Percentiles rank a stretch among this genome's conserved stretches.
Conservation (phyloP, 2,329 filamentous ascomycete genomes). For the Trichophyton benhamiae region DNA sequence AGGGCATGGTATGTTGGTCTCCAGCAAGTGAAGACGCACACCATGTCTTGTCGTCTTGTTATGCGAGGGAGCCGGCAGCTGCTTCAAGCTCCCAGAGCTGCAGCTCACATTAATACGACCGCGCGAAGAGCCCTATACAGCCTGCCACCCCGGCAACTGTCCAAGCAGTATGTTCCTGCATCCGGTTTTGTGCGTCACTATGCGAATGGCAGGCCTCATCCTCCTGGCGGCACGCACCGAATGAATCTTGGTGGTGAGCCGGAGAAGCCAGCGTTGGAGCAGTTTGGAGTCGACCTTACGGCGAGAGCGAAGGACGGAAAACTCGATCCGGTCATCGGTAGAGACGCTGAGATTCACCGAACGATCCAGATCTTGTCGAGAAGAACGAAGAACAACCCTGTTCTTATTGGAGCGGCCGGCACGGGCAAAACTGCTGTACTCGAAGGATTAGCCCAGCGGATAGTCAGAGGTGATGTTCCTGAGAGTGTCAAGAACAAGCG, state of each 20-base stretch:
- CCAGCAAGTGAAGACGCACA: neutral
- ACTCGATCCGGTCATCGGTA: conserved; percentile 87
- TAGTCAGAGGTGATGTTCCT: conserved; percentile 83
- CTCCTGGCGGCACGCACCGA: conserved; percentile 80
- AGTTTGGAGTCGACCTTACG: conserved; percentile 85
- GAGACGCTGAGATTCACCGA: conserved; percentile 80
- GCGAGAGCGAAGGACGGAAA: conserved; percentile 75
- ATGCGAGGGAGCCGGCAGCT: neutral
- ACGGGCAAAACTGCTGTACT: conserved; percentile 91
- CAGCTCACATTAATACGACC: neutral
- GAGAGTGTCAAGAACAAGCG: conserved; percentile 92
- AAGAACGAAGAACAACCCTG: conserved; percentile 90
- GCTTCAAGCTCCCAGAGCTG: neutral
- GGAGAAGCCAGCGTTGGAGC: conserved; percentile 77
- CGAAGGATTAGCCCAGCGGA: conserved; percentile 79
- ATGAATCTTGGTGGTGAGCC: conserved; percentile 72
- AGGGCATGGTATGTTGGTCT: neutral
- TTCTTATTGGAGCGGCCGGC: conserved; percentile 81
- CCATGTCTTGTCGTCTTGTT: neutral
- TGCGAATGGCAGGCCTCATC: conserved; percentile 59
- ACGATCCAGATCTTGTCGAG: conserved; percentile 90
- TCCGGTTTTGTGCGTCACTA: conserved; percentile 25
- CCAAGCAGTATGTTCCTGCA: neutral
- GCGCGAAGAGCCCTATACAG: neutral
- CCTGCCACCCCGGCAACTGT: neutral